Percentiles rank a stretch among this genome's conserved stretches.
Conservation (phyloP, 176 grass and related monocot species). For the Rhynchospora tenuis region DNA sequence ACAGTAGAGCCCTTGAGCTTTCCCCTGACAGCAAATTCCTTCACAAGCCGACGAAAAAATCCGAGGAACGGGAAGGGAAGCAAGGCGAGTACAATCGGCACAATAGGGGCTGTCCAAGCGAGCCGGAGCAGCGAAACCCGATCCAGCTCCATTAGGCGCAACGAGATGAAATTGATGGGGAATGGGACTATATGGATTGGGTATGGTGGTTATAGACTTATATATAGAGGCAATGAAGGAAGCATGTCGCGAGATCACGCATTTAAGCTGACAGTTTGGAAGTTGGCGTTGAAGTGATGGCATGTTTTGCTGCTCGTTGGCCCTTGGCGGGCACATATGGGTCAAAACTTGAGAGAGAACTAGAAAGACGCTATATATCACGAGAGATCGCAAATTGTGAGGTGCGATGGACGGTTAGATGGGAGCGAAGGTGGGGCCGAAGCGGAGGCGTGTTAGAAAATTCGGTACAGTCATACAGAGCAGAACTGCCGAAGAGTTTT, state of each 20-base stretch:
- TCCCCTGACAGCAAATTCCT: constrained; percentile 19
- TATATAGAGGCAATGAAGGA: neutral
- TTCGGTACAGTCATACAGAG: no score
- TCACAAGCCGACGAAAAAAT: constrained; percentile 11
- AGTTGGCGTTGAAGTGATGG: neutral
- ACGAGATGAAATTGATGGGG: neutral
- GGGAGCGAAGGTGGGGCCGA: neutral
- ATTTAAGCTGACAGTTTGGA: neutral
- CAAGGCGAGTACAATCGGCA: constrained; percentile 24
- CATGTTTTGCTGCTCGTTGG: neutral
- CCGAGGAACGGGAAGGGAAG: constrained; percentile 2
- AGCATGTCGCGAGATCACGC: constrained; percentile 16
- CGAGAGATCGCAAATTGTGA: neutral
- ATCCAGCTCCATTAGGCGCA: neutral
- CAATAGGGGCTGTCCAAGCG: constrained; percentile 17
- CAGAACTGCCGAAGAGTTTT: no score
- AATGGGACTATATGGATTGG: neutral
- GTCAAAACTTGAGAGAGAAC: neutral
- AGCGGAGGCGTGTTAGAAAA: neutral
- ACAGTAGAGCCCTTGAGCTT: constrained; percentile 11
- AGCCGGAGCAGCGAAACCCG: constrained; percentile 11
- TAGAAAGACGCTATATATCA: neutral
- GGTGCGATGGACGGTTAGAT: neutral
- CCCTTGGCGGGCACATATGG: neutral
- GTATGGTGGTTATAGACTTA: neutral